Percentiles rank a stretch among this genome's conserved stretches.
Evolutionary conservation across 2,329 filamentous ascomycete genomes (phyloP).

Genomic region (Cercospora brassicicola): DNA sequence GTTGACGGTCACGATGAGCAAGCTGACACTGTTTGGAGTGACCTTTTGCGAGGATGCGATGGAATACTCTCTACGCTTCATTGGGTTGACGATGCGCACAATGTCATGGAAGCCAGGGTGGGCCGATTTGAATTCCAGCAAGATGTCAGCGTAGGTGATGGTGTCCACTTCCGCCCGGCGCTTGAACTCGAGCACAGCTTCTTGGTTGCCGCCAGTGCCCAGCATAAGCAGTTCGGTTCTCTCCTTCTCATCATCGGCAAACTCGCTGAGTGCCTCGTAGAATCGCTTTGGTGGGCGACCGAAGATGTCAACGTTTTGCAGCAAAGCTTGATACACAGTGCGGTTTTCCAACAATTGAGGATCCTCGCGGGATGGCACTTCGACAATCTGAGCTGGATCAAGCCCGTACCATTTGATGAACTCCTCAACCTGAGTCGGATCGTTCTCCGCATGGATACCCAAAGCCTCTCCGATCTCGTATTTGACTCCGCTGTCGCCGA

Average conservation of each 20-base stretch:
- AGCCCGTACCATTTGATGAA: constrained; percentile 93
- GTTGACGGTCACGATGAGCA: constrained; percentile 96
- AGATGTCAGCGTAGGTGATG: constrained; percentile 83
- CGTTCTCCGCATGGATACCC: constrained; percentile 93
- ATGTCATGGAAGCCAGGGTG: constrained; percentile 87
- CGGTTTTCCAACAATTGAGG: constrained; percentile 73
- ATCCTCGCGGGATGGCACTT: constrained; percentile 84
- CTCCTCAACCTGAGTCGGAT: constrained; percentile 70
- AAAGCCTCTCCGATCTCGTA: constrained; percentile 98
- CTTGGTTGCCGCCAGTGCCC: constrained; percentile 60
- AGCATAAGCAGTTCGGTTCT: constrained; percentile 76
- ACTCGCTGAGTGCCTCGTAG: constrained; percentile 88
- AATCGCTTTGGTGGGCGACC: constrained; percentile 96
- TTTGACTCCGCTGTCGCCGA: constrained; percentile 83
- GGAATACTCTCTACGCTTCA: constrained; percentile 98
- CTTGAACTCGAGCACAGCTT: constrained; percentile 89
- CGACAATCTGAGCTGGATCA: constrained; percentile 78
- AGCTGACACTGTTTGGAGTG: constrained; percentile 80
- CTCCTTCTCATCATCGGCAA: constrained; percentile 78
- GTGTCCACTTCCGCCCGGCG: constrained; percentile 86
- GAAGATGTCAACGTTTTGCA: constrained; percentile 94
- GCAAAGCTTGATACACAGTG: constrained; percentile 86
- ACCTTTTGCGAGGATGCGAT: constrained; percentile 97
- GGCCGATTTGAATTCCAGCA: constrained; percentile 86
- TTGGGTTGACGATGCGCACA: constrained; percentile 78